Evolutionary conservation across 2,329 filamentous ascomycete genomes (phyloP).

Genomic region (Grosmannia huntii): DNA sequence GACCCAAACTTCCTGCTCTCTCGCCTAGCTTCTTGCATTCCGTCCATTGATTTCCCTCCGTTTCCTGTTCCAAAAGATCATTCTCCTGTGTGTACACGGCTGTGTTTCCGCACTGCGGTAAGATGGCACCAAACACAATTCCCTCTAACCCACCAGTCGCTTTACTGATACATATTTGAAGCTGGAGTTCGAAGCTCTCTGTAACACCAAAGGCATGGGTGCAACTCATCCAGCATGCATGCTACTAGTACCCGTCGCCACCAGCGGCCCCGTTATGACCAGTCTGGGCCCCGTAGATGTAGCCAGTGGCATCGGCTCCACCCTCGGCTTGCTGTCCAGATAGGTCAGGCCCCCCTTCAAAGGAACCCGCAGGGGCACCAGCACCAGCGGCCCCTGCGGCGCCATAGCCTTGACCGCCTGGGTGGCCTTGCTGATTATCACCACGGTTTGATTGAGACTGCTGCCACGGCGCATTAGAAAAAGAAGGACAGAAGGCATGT

Average conservation of each 20-base stretch:
- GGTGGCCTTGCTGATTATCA: slow-evolving; percentile 35
- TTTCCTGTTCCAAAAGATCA: neutral
- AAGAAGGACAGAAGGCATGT: neutral
- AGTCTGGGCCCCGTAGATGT: slow-evolving; percentile 40
- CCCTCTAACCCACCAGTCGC: neutral
- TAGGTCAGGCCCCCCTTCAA: slow-evolving; percentile 31
- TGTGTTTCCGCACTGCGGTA: slow-evolving; percentile 5
- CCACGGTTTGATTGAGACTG: slow-evolving; percentile 70
- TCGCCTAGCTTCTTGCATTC: slow-evolving; percentile 1
- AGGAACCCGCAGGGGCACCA: slow-evolving; percentile 16
- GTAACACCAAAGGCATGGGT: slow-evolving; percentile 2
- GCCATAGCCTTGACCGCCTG: slow-evolving; percentile 40
- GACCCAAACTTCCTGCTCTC: neutral
- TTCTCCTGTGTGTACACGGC: slow-evolving; percentile 2
- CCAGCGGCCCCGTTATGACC: slow-evolving; percentile 46
- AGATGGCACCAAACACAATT: neutral
- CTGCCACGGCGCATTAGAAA: slow-evolving; percentile 1
- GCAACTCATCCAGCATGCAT: neutral
- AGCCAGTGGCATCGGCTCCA: slow-evolving; percentile 26
- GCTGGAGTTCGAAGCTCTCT: neutral
- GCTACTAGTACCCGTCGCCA: slow-evolving; percentile 36
- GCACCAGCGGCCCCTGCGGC: slow-evolving; percentile 27
- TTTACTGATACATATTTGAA: slow-evolving; percentile 8
- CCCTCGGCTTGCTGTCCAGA: slow-evolving; percentile 30
- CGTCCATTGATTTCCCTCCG: neutral